phyloP scores from a whole-genome alignment of 2,329 filamentous ascomycete species.

The Macrophomina pseudophaseolina region DNA sequence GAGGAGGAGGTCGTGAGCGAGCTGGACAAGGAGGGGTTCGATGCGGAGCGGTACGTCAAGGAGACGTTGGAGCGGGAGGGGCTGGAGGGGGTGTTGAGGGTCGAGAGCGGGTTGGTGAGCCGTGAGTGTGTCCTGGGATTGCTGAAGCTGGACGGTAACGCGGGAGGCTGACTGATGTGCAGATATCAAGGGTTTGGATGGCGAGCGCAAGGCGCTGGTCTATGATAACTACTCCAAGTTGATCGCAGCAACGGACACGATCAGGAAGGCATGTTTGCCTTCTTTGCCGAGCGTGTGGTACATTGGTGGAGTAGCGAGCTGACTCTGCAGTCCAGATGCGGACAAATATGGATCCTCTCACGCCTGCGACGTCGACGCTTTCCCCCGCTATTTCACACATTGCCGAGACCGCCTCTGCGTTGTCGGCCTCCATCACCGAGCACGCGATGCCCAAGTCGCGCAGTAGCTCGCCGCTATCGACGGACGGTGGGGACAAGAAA shows the following conservation, averaged over 20 bases:
- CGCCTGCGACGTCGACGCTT: conserved; percentile 74
- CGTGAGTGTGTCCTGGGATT: conserved; percentile 38
- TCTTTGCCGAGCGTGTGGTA: background rate
- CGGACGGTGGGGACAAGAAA: background rate
- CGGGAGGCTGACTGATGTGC: conserved; percentile 28
- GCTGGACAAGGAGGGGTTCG: conserved; percentile 75
- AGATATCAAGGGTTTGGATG: conserved; percentile 88
- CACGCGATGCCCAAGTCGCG: conserved; percentile 28
- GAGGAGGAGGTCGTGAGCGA: conserved; percentile 68
- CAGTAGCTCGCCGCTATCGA: conserved; percentile 9
- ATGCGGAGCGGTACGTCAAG: conserved; percentile 71
- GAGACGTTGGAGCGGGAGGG: conserved; percentile 65
- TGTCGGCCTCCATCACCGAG: conserved; percentile 47
- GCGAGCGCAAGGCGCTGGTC: conserved; percentile 94
- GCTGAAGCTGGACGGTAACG: background rate
- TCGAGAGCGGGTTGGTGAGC: conserved; percentile 71
- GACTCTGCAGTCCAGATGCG: conserved; percentile 63
- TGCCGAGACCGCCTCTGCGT: conserved; percentile 61
- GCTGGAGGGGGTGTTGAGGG: conserved; percentile 70
- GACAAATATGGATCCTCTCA: conserved; percentile 78
- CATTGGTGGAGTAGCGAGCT: background rate
- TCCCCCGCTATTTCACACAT: conserved; percentile 77
- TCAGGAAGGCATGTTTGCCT: conserved; percentile 66
- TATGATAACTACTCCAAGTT: conserved; percentile 99
- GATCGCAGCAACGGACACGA: conserved; percentile 95